Conservation (phyloP, 768 basidiomycete species). For the Kwoniella sp. region DNA sequence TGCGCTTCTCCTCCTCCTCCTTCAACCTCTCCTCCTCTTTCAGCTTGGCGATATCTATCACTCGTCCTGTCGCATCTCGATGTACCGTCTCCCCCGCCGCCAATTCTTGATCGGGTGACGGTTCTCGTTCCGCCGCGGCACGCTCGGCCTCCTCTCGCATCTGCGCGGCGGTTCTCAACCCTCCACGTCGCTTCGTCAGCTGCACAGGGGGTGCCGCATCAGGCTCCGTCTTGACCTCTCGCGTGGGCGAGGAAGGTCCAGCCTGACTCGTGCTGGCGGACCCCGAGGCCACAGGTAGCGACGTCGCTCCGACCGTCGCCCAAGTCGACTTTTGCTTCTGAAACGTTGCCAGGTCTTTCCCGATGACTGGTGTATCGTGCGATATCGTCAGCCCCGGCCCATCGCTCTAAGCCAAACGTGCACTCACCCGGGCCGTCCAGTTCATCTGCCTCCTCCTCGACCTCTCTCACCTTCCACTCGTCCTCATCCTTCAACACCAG, state of each 20-base stretch:
- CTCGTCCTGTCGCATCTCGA: constrained; percentile 79
- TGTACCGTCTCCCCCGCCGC: constrained; percentile 68
- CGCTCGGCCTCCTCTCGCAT: constrained; percentile 58
- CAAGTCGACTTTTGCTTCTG: constrained; percentile 41
- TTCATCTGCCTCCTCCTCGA: constrained; percentile 41
- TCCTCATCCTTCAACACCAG: constrained; percentile 49
- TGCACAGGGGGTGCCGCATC: constrained; percentile 15
- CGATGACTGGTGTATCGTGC: constrained; percentile 38
- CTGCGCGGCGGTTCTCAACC: constrained; percentile 71
- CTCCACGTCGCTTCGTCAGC: constrained; percentile 56
- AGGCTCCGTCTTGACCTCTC: constrained; percentile 52
- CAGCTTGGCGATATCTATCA: constrained; percentile 81
- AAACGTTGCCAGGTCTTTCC: constrained; percentile 40
- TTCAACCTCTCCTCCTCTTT: constrained; percentile 75
- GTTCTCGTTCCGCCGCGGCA: constrained; percentile 48
- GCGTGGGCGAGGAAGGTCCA: constrained; percentile 13
- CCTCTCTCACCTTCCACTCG: constrained; percentile 30
- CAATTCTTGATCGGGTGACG: constrained; percentile 21
- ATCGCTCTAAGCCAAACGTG: too few relatives aligned
- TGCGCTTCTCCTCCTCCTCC: constrained; percentile 78
- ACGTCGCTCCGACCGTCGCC: constrained; percentile 32
- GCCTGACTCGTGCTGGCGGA: not conserved
- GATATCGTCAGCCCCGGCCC: too few relatives aligned
- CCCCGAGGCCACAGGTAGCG: constrained; percentile 14
- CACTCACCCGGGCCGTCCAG: constrained; percentile 49